phyloP scores from a whole-genome alignment of 2,329 filamentous ascomycete genomes.

The Teratosphaeria viscida region DNA sequence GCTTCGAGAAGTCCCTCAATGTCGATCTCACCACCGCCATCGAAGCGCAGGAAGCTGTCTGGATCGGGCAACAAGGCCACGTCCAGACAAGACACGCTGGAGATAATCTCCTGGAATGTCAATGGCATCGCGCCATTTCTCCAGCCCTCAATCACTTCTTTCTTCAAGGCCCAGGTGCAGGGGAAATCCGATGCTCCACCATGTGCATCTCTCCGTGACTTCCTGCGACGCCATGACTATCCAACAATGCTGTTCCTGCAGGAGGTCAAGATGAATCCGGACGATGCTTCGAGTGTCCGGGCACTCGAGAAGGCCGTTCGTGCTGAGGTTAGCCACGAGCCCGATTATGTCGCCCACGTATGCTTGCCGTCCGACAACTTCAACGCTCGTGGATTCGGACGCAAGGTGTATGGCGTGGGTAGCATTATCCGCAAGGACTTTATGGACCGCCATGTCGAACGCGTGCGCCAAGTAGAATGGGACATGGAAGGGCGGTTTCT shows the following conservation, averaged over 20 bases:
- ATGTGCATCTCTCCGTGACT: slow-evolving; percentile 28
- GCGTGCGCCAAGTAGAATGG: slow-evolving; percentile 37
- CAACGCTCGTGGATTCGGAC: slow-evolving; percentile 41
- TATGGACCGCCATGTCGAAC: slow-evolving; percentile 14
- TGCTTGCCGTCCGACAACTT: slow-evolving; percentile 39
- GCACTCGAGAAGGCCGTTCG: slow-evolving; percentile 30
- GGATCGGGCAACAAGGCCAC: not conserved
- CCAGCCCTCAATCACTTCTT: slow-evolving; percentile 31
- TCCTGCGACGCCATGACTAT: slow-evolving; percentile 36
- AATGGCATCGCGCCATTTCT: slow-evolving; percentile 38
- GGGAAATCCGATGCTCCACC: not conserved
- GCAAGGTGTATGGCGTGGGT: slow-evolving; percentile 44
- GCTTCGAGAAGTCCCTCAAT: not conserved
- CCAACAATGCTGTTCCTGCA: slow-evolving; percentile 38
- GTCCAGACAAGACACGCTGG: slow-evolving; percentile 10
- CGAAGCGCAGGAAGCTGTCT: slow-evolving; percentile 17
- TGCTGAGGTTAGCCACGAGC: slow-evolving; percentile 16
- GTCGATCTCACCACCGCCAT: slow-evolving; percentile 23
- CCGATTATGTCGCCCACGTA: slow-evolving; percentile 35
- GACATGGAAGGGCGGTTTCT: slow-evolving; percentile 43
- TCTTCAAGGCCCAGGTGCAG: slow-evolving; percentile 21
- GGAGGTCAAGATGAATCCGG: slow-evolving; percentile 39
- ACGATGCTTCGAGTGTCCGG: slow-evolving; percentile 30
- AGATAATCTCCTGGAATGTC: slow-evolving; percentile 40
- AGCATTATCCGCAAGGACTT: slow-evolving; percentile 40